These are phyloP conservation scores for Colletotrichum chrysophilum DNA, from an alignment of 2,329 filamentous ascomycete species.

Conservation along the genomic window DNA sequence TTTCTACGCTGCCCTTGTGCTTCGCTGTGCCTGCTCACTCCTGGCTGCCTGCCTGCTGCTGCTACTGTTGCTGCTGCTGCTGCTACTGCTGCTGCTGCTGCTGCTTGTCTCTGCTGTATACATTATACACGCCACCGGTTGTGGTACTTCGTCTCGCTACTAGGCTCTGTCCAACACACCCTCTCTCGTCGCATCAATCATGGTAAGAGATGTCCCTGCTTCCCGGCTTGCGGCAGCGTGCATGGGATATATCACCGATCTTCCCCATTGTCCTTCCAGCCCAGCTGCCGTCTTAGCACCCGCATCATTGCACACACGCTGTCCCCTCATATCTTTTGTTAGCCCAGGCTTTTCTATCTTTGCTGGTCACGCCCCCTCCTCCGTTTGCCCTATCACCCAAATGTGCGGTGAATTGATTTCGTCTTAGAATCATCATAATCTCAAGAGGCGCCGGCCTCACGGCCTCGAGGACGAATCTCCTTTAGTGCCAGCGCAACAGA, in stretches of 20 bases:
- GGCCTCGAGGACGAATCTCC: constrained; percentile 40
- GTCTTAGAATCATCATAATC: constrained; percentile 35
- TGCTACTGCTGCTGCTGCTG: constrained; percentile 9
- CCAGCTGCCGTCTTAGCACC: constrained; percentile 23
- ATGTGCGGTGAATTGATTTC: constrained; percentile 46
- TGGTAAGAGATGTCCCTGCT: constrained; percentile 51
- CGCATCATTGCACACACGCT: constrained; percentile 18
- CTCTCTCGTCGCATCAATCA: constrained; percentile 47
- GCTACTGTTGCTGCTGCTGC: not conserved
- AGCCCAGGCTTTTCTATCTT: constrained; percentile 26
- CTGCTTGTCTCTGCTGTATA: constrained; percentile 32
- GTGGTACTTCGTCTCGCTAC: constrained; percentile 38
- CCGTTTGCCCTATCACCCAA: constrained; percentile 30
- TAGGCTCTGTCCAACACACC: constrained; percentile 40
- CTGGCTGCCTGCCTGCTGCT: constrained; percentile 11
- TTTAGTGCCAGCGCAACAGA: constrained; percentile 36
- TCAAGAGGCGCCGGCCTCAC: constrained; percentile 51
- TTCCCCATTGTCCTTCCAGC: constrained; percentile 28
- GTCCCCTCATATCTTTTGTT: constrained; percentile 26
- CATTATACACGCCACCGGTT: constrained; percentile 39
- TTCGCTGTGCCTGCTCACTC: constrained; percentile 23
- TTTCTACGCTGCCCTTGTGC: constrained; percentile 25
- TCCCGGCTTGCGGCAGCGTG: constrained; percentile 46
- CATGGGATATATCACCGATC: constrained; percentile 50
- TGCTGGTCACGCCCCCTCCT: constrained; percentile 16